Conservation (phyloP, 2,329 filamentous ascomycete species). For the Cladorrhinum sp. region DNA sequence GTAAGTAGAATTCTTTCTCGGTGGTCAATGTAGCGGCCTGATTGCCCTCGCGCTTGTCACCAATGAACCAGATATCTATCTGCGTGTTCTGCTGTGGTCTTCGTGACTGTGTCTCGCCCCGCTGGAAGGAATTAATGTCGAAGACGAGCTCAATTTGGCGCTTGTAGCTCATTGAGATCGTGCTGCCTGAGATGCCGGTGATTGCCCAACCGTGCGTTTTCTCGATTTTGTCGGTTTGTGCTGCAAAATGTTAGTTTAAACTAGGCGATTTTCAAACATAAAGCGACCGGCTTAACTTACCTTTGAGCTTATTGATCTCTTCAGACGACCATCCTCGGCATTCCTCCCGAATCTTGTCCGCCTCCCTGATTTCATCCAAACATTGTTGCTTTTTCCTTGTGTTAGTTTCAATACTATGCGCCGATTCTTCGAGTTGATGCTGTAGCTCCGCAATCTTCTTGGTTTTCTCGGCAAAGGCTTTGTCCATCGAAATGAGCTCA, state of each 20-base stretch:
- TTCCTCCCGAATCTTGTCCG: slow-evolving; percentile 80
- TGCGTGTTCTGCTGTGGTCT: slow-evolving; percentile 31
- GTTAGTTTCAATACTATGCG: slow-evolving; percentile 59
- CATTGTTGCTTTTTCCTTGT: slow-evolving; percentile 66
- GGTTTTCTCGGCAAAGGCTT: slow-evolving; percentile 68
- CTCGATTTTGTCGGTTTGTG: slow-evolving; percentile 63
- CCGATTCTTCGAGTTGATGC: slow-evolving; percentile 64
- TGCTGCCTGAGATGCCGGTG: slow-evolving; percentile 58
- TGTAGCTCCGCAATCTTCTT: slow-evolving; percentile 64
- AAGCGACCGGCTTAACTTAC: slow-evolving; percentile 42
- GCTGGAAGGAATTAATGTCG: slow-evolving; percentile 60
- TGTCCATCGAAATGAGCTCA: slow-evolving; percentile 61
- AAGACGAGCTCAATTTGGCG: slow-evolving; percentile 72
- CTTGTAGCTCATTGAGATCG: slow-evolving; percentile 70
- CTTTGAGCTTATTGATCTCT: slow-evolving; percentile 77
- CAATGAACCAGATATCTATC: slow-evolving; percentile 71
- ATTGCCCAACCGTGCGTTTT: slow-evolving; percentile 69
- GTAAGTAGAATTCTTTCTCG: slow-evolving; percentile 73
- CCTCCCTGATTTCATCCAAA: slow-evolving; percentile 71
- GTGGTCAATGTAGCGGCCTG: slow-evolving; percentile 55
- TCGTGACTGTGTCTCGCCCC: slow-evolving; percentile 16
- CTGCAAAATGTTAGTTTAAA: slow-evolving; percentile 46
- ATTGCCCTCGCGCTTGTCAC: slow-evolving; percentile 52
- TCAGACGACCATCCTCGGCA: slow-evolving; percentile 83
- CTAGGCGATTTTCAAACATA: background rate